A percentile compares a stretch with the other conserved stretches of the same genome.
phyloP scores from a whole-genome alignment of 306 rosid genomes.

The Begonia masoniana region DNA sequence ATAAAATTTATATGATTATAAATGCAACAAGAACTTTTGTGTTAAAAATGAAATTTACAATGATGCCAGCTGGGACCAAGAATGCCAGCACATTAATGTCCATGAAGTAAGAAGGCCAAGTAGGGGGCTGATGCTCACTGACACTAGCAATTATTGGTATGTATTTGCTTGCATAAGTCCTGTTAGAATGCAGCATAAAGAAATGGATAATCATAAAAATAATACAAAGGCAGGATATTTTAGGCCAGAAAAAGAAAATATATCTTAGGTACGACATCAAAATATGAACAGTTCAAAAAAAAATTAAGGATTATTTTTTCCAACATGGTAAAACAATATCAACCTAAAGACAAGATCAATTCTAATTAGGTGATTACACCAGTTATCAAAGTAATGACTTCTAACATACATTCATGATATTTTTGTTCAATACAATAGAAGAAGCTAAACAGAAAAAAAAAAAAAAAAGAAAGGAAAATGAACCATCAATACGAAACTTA shows the following conservation, averaged over 20 bases:
- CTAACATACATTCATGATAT: no score
- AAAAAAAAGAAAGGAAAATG: conserved; percentile 8
- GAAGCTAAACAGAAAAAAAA: background rate
- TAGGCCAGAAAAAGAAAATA: no score
- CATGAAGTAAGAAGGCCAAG: conserved; percentile 99
- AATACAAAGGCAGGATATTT: no score
- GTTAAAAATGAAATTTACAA: conserved; percentile 33
- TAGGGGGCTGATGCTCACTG: conserved; percentile 99
- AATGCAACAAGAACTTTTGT: background rate
- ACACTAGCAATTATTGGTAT: conserved; percentile 99
- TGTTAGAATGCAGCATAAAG: conserved; percentile 24
- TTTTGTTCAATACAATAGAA: conserved; percentile 3
- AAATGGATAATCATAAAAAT: background rate
- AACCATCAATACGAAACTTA: conserved; percentile 29
- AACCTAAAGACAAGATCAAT: background rate
- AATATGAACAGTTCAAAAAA: no score
- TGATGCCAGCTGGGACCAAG: conserved; percentile 95
- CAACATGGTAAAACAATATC: background rate
- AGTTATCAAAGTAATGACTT: background rate
- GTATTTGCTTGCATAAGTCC: conserved; percentile 99
- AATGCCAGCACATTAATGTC: conserved; percentile 97
- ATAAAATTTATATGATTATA: conserved; percentile 2
- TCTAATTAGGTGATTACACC: no score
- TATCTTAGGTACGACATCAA: no score
- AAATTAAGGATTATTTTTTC: no score